phyloP scores from a whole-genome alignment of 2,329 filamentous ascomycete species.

The Eutypa lata region DNA sequence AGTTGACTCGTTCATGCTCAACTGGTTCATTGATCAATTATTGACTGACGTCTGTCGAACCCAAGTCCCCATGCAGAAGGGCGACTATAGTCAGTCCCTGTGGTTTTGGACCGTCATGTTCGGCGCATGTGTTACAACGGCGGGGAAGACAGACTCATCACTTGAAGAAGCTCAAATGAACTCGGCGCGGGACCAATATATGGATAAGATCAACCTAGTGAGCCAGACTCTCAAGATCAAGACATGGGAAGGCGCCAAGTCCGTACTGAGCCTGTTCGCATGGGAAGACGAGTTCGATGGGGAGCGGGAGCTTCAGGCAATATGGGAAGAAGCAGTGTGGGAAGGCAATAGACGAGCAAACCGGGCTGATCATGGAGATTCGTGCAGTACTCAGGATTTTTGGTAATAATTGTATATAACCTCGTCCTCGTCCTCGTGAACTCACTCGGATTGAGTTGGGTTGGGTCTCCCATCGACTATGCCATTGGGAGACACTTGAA shows the following conservation, averaged over 20 bases:
- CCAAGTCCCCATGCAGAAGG: conserved; percentile 36
- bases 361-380: conserved; percentile 8
- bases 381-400: conserved; percentile 3
- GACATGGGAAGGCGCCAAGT: conserved; percentile 37
- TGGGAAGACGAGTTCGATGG: conserved; percentile 39
- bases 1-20: conserved; percentile 41
- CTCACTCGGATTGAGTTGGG: too few relatives aligned
- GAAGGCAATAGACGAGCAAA: conserved; percentile 15
- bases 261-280: conserved; percentile 34
- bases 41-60: conserved; percentile 41
- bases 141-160: conserved; percentile 33
- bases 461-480: too few relatives aligned
- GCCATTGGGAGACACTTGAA: too few relatives aligned
- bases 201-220: conserved; percentile 38
- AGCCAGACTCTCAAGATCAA: conserved; percentile 35
- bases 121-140: conserved; percentile 38
- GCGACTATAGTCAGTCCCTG: conserved; percentile 38
- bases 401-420: conserved; percentile 4
- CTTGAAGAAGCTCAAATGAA: conserved; percentile 36
- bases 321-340: conserved; percentile 40
- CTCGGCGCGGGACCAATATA: conserved; percentile 35
- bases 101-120: conserved; percentile 47
- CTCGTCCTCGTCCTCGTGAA: too few relatives aligned
- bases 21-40: conserved; percentile 44
- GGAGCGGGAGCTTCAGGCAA: conserved; percentile 35